Base-by-base conservation (phyloP, 2,329 filamentous ascomycete genomes). In the Thielaviopsis punctulata region DNA sequence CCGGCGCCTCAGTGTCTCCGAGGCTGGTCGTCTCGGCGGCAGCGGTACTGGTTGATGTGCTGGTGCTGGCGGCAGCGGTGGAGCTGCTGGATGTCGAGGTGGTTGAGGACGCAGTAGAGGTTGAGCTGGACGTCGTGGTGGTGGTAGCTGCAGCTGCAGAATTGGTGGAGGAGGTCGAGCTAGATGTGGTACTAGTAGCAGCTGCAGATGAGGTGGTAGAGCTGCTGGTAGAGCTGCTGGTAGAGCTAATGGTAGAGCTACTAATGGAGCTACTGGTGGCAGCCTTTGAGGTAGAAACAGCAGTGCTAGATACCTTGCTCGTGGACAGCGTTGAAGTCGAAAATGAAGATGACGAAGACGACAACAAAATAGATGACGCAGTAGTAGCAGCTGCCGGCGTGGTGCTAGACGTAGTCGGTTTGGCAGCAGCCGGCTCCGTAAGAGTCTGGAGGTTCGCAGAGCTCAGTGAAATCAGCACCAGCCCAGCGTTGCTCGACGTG, bases 1-100 rank as follows among this genome's bases (percentile, higher is more conserved):
- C 52, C 39, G 45, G 33, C 12, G 55, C 45, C 4, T 56, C 55
- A 10, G 53, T 50, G 6, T 22, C 44, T 46, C 44, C 43, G 30
- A 24, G 36, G 5, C 25, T 30, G 13, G 55, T 55, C 30, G 56
- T 52, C 2, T 52, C 55, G 7, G 60, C 57, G 18, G 60, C 57
- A 3, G 56, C 57, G 2, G 55, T 44, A 9, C 24, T 22, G 7
- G 18, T 25, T 15, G 48, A 44, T 15, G 48, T 41, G 7, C 19
- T 30, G 6, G 33, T 36, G 12, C 48, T 50, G 22, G n/a, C 48
- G 43, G 48, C 48, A 41, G 49, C 53, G 50, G 49, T 59, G 48
- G 56, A 62, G 57, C 53, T 63, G 51, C 56, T 57, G 52, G 57
- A 62, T 18, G 53, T 62, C 49, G 54, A 55, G 48, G 39, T 45